These are phyloP conservation scores for Clavariopsis aquatica DNA, from an alignment of 495 filamentous ascomycete species.

Conservation along the genomic window DNA sequence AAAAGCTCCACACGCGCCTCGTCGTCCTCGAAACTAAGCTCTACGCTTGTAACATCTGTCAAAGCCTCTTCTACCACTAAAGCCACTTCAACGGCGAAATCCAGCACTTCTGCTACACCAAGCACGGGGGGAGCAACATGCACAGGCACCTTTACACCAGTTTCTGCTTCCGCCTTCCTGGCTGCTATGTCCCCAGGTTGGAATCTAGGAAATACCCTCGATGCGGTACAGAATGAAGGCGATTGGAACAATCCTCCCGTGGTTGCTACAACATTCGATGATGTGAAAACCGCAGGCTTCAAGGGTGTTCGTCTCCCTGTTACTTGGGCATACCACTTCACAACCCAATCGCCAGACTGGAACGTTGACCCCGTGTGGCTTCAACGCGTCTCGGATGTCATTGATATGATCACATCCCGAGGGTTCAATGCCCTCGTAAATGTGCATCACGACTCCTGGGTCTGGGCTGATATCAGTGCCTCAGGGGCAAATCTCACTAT, in stretches of 20 bases:
- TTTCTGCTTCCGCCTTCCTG: conserved; percentile 47
- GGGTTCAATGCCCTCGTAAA: conserved; percentile 59
- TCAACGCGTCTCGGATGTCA: conserved; percentile 60
- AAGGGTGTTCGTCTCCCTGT: conserved; percentile 63
- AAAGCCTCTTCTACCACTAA: background rate
- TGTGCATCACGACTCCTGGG: conserved; percentile 63
- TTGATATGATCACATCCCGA: conserved; percentile 57
- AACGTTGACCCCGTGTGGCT: conserved; percentile 58
- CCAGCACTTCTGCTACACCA: conserved; percentile 8
- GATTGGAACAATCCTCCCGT: conserved; percentile 61
- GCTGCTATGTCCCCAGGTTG: conserved; percentile 48
- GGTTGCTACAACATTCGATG: conserved; percentile 52
- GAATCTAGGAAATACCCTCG: conserved; percentile 58
- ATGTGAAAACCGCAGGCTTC: conserved; percentile 57
- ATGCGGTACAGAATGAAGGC: conserved; percentile 59
- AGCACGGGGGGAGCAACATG: conserved; percentile 36
- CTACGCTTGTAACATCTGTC: background rate
- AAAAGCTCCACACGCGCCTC: background rate
- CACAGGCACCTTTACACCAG: conserved; percentile 45
- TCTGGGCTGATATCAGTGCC: conserved; percentile 59
- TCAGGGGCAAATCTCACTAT: conserved; percentile 51
- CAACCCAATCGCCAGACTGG: conserved; percentile 53
- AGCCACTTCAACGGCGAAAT: background rate
- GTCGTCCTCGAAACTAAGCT: background rate
- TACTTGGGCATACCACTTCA: conserved; percentile 62